Evolutionary conservation across 2,329 filamentous ascomycete genomes (phyloP).

Genomic region (Alternaria hordeiaustralica): DNA sequence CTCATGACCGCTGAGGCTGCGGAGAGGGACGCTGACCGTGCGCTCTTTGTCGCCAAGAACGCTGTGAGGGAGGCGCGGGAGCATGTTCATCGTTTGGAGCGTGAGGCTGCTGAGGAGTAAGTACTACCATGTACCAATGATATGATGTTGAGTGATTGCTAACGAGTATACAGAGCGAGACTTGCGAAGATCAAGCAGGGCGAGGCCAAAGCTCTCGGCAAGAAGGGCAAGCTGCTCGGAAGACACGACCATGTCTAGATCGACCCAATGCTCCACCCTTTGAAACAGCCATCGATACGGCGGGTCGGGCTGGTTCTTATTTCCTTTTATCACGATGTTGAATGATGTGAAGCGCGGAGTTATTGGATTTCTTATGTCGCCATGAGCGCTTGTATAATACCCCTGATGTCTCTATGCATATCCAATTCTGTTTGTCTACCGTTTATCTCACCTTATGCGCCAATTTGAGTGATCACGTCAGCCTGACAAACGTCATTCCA

Average conservation of each 20-base stretch:
- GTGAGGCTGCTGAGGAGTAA: constrained; percentile 60
- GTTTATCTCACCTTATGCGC: not conserved
- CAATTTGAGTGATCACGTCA: not conserved
- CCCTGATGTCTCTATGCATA: not conserved
- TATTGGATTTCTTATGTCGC: not conserved
- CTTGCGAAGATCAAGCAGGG: constrained; percentile 72
- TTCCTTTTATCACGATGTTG: not conserved
- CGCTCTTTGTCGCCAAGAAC: constrained; percentile 63
- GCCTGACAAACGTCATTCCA: not conserved
- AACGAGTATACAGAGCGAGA: constrained; percentile 48
- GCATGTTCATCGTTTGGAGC: constrained; percentile 67
- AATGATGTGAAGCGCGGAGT: not conserved
- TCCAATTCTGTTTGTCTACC: not conserved
- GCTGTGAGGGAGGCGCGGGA: constrained; percentile 69
- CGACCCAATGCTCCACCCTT: not conserved
- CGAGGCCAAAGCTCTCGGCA: constrained; percentile 69
- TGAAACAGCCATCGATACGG: not conserved
- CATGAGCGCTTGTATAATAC: not conserved
- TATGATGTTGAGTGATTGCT: not conserved
- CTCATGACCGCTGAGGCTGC: constrained; percentile 68
- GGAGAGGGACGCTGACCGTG: constrained; percentile 70
- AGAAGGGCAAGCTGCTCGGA: constrained; percentile 72
- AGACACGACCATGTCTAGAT: constrained; percentile 22
- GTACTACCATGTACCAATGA: not conserved
- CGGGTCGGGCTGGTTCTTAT: not conserved